These are phyloP conservation scores for Physcomitrellopsis africana DNA, from an alignment of 225 moss, liverwort and hornwort genomes.

Conservation along the genomic window DNA sequence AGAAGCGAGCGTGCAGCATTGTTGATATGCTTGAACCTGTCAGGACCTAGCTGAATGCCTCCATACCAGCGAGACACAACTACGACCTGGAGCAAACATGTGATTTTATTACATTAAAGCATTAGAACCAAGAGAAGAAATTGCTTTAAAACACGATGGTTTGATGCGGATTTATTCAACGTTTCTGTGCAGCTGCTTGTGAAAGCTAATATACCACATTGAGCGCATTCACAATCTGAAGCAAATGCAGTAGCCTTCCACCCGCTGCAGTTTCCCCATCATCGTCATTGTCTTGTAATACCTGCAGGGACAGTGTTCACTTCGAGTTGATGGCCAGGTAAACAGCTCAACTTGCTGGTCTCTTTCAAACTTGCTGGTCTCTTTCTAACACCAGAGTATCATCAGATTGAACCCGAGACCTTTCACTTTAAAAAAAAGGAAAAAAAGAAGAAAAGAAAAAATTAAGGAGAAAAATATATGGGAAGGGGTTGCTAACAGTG, in stretches of 20 bases:
- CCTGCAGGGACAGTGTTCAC: conserved; percentile 39
- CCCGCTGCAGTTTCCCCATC: conserved; percentile 93
- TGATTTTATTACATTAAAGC: not conserved
- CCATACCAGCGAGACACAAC: conserved; percentile 92
- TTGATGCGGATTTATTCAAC: not conserved
- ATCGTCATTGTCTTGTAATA: conserved; percentile 86
- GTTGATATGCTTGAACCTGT: conserved; percentile 93
- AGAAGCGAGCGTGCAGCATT: conserved; percentile 81
- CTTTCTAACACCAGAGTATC: not conserved
- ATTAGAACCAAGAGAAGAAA: not conserved
- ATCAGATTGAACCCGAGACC: not conserved
- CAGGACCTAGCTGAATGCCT: conserved; percentile 80
- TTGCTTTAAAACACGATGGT: no score
- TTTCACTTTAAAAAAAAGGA: not conserved
- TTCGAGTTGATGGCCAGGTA: conserved; percentile 1
- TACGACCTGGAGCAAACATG: conserved; percentile 54
- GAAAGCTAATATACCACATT: conserved; percentile 44
- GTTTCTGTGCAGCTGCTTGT: not conserved
- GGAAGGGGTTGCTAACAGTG: conserved; percentile 29
- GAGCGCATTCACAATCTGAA: conserved; percentile 70
- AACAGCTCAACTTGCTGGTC: not conserved
- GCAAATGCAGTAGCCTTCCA: conserved; percentile 83
- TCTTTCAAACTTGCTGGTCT: conserved; percentile 24
- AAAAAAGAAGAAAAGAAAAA: not conserved
- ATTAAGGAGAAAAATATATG: not conserved